A percentile compares a stretch with the other conserved stretches of the same genome.
phyloP scores from a whole-genome alignment of 169 alveolate genomes.

The Plasmodium gaboni region DNA sequence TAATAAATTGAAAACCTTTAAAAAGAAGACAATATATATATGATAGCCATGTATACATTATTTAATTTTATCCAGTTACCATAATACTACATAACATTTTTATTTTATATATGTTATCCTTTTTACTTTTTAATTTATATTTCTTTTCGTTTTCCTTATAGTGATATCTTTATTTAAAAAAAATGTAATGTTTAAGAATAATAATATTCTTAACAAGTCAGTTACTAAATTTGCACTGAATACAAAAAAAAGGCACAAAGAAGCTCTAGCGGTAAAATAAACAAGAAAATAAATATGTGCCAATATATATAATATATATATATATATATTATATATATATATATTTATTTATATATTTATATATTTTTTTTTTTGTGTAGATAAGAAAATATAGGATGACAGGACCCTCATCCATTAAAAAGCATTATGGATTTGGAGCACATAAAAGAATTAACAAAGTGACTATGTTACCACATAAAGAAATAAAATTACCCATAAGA shows the following conservation, averaged over 20 bases:
- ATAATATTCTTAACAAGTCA: neutral
- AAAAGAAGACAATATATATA: too few species aligned
- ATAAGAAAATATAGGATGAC: conserved; percentile 82
- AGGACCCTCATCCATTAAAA: conserved; percentile 83
- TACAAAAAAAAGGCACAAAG: conserved; percentile 88
- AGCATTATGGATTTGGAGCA: conserved; percentile 86
- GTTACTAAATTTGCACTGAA: conserved; percentile 57
- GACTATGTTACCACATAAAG: conserved; percentile 84
- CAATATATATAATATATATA: neutral
- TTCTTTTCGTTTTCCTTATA: conserved; percentile 1
- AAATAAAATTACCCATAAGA: conserved; percentile 83
- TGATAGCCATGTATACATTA: too few species aligned
- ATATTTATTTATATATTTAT: neutral
- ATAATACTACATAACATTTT: too few species aligned
- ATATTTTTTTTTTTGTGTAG: conserved; percentile 43
- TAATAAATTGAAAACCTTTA: neutral
- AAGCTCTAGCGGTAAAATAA: conserved; percentile 80
- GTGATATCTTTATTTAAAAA: conserved; percentile 31
- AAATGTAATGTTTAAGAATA: conserved; percentile 27
- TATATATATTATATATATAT: neutral
- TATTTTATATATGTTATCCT: too few species aligned
- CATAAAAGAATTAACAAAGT: conserved; percentile 85
- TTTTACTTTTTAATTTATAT: neutral
- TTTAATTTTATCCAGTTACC: too few species aligned
- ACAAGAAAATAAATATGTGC: neutral